Evolutionary conservation across 1,139 yeast genomes (phyloP).

Genomic region (Hyphopichia khmerensis): DNA sequence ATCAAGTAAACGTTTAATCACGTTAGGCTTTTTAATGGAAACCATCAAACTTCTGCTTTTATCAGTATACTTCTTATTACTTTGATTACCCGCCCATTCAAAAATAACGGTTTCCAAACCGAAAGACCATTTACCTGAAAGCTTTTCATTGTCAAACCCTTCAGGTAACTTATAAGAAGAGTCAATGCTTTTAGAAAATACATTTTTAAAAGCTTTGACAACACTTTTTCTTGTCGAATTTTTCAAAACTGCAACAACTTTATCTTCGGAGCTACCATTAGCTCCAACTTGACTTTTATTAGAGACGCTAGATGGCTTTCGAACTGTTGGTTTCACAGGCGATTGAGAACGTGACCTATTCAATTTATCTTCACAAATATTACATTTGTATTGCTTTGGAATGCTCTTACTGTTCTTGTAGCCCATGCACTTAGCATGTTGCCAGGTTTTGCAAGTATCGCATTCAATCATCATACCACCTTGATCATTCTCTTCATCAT

Average conservation of each 20-base stretch:
- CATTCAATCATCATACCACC: conserved; percentile 76
- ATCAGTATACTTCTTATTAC: conserved; percentile 35
- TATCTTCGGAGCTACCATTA: background rate
- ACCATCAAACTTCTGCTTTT: conserved; percentile 44
- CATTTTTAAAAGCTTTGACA: conserved; percentile 37
- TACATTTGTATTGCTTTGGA: conserved; percentile 34
- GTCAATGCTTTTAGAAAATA: conserved; percentile 44
- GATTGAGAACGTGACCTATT: too few relatives aligned
- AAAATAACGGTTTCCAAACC: conserved; percentile 43
- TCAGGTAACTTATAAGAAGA: conserved; percentile 27
- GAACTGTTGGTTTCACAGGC: too few relatives aligned
- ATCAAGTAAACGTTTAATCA: conserved; percentile 26
- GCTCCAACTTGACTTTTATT: too few relatives aligned
- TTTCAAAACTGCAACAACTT: conserved; percentile 16
- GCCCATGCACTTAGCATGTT: conserved; percentile 75
- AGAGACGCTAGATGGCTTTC: too few relatives aligned
- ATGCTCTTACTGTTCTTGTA: conserved; percentile 28
- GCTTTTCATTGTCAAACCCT: conserved; percentile 25
- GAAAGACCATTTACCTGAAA: conserved; percentile 36
- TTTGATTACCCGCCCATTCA: conserved; percentile 18
- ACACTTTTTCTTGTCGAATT: conserved; percentile 36
- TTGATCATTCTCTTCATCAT: conserved; percentile 57
- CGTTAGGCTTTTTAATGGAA: conserved; percentile 31
- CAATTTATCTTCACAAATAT: conserved; percentile 19
- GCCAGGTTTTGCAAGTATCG: conserved; percentile 81